Evolutionary conservation across 78 protist species (phyloP), one percentile per base, ranked within the genome.

Genomic region (Tieghemostelium lacteum): DNA sequence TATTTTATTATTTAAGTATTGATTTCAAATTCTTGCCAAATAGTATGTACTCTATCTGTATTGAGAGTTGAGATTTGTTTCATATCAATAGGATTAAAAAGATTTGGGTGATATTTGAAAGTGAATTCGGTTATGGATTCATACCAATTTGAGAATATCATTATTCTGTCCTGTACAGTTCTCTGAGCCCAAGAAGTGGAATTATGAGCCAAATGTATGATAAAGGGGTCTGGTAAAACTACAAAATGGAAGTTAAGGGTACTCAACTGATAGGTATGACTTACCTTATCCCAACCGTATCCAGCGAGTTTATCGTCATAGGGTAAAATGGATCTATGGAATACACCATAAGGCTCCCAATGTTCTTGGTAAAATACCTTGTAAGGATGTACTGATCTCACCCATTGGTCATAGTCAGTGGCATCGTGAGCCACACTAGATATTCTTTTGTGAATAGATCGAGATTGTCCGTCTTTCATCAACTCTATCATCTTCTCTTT

Each of bases 311-410:
- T 31, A 12, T n/a, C 33, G 14, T 64, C 71, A 36, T 28, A 64
- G 5, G 28, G 54, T 16, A 64, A 19, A 12, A 20, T 28, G 4
- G 40, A 19, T 31, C 14, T 31, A 20, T 10, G 4, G n/a, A 28
- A 31, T 17, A 64, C 71, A 36, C 71, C 5, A 64, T 37, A 64
- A 20, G 71, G 71, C 71, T 64, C 71, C 71, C 71, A 64, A 64
- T 31, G 37, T 31, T 31, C 16, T 10, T 14, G 45, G 14, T 64
- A 36, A 28, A 4, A 12, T 10, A 4, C 14, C 28, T 16, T 14
- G 28, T 64, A 64, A 10, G 22, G 4, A 12, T 31, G 22, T 19
- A 4, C 4, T 8, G 71, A 8, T 12, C 28, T 20, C 36, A 12
- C 16, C 71, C 71, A 64, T 17, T 64, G 6, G 10, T 31, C 37